Base-by-base conservation (phyloP, 805 yeast species). In the Kluyveromyces lactis region DNA sequence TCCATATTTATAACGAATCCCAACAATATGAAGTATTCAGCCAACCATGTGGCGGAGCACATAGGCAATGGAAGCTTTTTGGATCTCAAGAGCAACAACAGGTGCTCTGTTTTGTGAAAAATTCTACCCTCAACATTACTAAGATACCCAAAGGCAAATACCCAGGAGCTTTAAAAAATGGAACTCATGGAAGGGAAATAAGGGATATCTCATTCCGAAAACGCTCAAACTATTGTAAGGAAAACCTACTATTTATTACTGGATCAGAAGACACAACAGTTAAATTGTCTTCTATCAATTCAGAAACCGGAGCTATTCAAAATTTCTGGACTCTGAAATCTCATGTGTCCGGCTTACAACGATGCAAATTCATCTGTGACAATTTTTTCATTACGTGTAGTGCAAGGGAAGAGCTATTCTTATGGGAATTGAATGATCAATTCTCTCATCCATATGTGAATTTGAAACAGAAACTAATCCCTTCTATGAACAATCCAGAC, bases 161-260 rank as follows among this genome's bases (percentile, higher is more conserved):
- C 3, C 64, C 66, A 3, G 54, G 58, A 18, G 44, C 67, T 7
- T 51, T 80, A 18, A 65, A 65, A 26, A 63, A 69, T 8, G 96
- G 97, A 0, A 70, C 86, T 1, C 97, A 92, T 58, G 98, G 98
- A 1, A 72, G 97, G 46, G 98, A 92, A 58, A 75, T 90, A 4
- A 69, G 98, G 48, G 84, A 79, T 41, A 66, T 89, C 12, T 70
- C 82, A 2, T 67, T 80, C n/a, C 68, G 74, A 27, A 47, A 46
- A 29, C 35, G 40, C 6, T 62, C 71, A 0, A 32, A 45, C 6
- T 45, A 40, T 2, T 26, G 36, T 8, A 56, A 58, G 6, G 58
- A 60, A 36, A 62, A 62, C 0, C 61, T 51, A 17, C 50, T 82
- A 3, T 53, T 86, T 16, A 71, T 85, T 24, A 77, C 90, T 4